Base-by-base conservation (phyloP, 139 green algal genomes). In the Deuterostichococcus epilithicus region DNA sequence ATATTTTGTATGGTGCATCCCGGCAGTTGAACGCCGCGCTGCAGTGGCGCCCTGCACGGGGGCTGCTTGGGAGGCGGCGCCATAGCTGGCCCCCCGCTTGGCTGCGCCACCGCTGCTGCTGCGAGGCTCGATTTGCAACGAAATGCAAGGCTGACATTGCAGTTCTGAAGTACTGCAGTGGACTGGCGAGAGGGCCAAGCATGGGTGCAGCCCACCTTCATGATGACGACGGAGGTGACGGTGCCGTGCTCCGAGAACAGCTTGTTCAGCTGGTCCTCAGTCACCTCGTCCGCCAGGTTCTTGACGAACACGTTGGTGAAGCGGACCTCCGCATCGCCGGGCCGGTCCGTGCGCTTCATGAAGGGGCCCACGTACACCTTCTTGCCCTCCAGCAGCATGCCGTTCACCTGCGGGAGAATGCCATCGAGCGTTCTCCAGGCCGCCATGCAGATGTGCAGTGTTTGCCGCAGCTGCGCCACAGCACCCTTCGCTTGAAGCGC, bases 261-360 rank as follows among this genome's bases (percentile, higher is more conserved):
- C 71, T 88, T 82, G 5, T 44, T 68, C 68, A 98, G 79, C 68
- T 90, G 74, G 38, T 94, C 86, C 23, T 96, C 89, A 73, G 59
- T 72, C 1, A 91, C 71, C 15, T 84, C 78, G 23, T 89, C 73
- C 2, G 86, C 78, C 79, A 98, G 82, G 82, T 97, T 95, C 89
- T 98, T 98, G 47, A 97, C 87, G 77, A 92, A 98, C 45, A 98
- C 83, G 79, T 98, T 98, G 75, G 89, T 97, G 89, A 91, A 98
- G 72, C 82, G 73, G 52, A 76, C n/a, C 74, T 91, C 91, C 38
- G 60, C 73, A 76, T 84, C 82, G 28, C 33, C 78, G 63, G 83
- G 76, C 59, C 93, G 83, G 39, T 97, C 92, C 26, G 60, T 78
- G 76, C 91, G 87, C 81, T 90, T 93, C 74, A 93, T 75, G 86